phyloP scores from a whole-genome alignment of 768 basidiomycete genomes.

The Boletus rex-veris region DNA sequence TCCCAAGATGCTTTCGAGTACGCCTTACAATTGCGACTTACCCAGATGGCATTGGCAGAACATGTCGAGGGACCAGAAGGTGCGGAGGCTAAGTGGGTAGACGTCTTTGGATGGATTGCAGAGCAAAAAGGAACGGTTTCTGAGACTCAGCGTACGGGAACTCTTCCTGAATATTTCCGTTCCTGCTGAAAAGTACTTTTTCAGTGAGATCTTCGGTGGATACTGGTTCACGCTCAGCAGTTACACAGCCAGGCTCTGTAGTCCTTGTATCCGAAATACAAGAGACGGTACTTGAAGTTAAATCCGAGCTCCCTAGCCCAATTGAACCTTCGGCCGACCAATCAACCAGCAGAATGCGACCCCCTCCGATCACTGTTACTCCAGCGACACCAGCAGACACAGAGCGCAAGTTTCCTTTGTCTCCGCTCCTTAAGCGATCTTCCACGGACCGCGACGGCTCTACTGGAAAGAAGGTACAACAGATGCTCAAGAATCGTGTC shows the following conservation, averaged over 20 bases:
- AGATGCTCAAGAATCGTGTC: conserved; percentile 70
- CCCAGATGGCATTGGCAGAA: conserved; percentile 78
- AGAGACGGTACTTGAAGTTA: conserved; percentile 13
- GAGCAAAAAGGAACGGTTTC: conserved; percentile 43
- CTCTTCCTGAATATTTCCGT: background rate
- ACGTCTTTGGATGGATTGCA: conserved; percentile 84
- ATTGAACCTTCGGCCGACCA: conserved; percentile 5
- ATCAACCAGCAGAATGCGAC: background rate
- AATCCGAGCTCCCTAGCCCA: background rate
- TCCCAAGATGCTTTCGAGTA: conserved; percentile 66
- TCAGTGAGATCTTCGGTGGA: conserved; percentile 31
- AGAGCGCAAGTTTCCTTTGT: conserved; percentile 16
- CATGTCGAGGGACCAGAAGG: conserved; percentile 81
- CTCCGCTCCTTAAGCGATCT: conserved; percentile 22
- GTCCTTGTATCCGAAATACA: conserved; percentile 12
- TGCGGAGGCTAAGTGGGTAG: conserved; percentile 77
- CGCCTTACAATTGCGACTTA: conserved; percentile 82
- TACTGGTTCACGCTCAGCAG: conserved; percentile 26
- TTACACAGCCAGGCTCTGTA: conserved; percentile 18
- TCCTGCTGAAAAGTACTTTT: background rate
- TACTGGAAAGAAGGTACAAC: conserved; percentile 69
- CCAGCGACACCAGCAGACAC: conserved; percentile 54
- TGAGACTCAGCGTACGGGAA: conserved; percentile 26
- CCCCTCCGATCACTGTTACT: conserved; percentile 52
- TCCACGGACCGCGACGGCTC: conserved; percentile 44